Conservation (phyloP, 2,329 filamentous ascomycete species). For the Verruconis gallopava region DNA sequence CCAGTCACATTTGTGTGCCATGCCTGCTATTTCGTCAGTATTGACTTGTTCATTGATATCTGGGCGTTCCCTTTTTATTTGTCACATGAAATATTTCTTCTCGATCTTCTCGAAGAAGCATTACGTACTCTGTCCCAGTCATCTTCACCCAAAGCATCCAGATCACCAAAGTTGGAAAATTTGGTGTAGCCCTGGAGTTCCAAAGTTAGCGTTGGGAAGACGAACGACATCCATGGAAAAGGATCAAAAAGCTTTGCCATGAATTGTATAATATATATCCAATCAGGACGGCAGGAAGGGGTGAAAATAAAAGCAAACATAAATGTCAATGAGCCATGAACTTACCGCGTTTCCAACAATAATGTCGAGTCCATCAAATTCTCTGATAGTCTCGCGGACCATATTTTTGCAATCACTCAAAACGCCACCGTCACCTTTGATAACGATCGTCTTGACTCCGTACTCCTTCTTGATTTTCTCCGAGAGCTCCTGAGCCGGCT, state of each 20-base stretch:
- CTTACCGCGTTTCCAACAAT: conserved; percentile 61
- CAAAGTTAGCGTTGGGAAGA: no score
- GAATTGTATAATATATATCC: no score
- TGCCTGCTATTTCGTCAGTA: no score
- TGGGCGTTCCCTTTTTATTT: conserved; percentile 11
- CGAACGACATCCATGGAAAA: no score
- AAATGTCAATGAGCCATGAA: conserved; percentile 10
- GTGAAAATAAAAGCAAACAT: no score
- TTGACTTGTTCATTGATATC: no score
- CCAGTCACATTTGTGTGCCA: conserved; percentile 43
- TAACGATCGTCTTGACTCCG: conserved; percentile 37
- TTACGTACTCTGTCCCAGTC: conserved; percentile 48
- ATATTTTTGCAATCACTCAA: conserved; percentile 45
- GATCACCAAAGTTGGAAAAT: conserved; percentile 43
- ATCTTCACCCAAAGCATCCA: conserved; percentile 44
- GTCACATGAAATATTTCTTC: background rate
- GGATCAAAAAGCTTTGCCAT: no score
- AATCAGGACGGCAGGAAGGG: background rate
- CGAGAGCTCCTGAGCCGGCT: conserved; percentile 47
- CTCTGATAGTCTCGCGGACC: conserved; percentile 44
- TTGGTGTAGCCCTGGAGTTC: conserved; percentile 48
- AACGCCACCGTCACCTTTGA: conserved; percentile 55
- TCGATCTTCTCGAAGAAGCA: conserved; percentile 13
- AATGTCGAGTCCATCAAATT: conserved; percentile 60
- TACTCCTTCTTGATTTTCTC: conserved; percentile 40